phyloP scores from a whole-genome alignment of 1,139 yeast species.

The Blastobotrys buckinghamii region DNA sequence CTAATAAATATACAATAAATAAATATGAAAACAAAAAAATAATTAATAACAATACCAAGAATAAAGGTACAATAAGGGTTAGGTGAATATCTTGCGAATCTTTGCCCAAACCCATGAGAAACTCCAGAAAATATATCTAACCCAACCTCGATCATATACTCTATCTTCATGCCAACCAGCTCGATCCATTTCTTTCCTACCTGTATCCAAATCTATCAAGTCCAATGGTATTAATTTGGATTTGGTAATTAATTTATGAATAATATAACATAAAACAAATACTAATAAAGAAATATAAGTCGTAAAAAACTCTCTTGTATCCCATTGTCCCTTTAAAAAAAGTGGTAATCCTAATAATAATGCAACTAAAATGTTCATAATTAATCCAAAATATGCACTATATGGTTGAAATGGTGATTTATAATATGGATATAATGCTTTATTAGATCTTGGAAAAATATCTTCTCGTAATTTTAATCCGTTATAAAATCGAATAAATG shows the following conservation, averaged over 20 bases:
- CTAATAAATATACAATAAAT: neutral
- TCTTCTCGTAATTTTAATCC: constrained; percentile 52
- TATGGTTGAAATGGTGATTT: constrained; percentile 75
- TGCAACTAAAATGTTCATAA: constrained; percentile 50
- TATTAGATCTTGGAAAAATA: constrained; percentile 24
- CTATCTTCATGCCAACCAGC: constrained; percentile 37
- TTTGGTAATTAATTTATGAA: constrained; percentile 51
- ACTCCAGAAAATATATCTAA: neutral
- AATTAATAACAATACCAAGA: no score
- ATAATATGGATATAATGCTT: constrained; percentile 49
- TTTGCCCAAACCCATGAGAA: neutral
- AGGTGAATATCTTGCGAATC: neutral
- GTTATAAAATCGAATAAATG: constrained; percentile 63
- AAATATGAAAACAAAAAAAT: neutral
- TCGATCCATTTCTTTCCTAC: constrained; percentile 56
- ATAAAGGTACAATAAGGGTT: neutral
- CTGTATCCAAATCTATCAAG: constrained; percentile 69
- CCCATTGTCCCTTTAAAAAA: constrained; percentile 57
- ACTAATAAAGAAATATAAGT: constrained; percentile 61
- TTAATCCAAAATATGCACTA: constrained; percentile 60
- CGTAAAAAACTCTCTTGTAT: constrained; percentile 56
- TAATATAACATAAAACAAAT: constrained; percentile 48
- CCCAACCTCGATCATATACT: constrained; percentile 20
- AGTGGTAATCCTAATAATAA: constrained; percentile 64
- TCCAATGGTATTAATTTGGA: constrained; percentile 53